phyloP scores from a whole-genome alignment of 1,139 yeast species.

The Candida dubliniensis region DNA sequence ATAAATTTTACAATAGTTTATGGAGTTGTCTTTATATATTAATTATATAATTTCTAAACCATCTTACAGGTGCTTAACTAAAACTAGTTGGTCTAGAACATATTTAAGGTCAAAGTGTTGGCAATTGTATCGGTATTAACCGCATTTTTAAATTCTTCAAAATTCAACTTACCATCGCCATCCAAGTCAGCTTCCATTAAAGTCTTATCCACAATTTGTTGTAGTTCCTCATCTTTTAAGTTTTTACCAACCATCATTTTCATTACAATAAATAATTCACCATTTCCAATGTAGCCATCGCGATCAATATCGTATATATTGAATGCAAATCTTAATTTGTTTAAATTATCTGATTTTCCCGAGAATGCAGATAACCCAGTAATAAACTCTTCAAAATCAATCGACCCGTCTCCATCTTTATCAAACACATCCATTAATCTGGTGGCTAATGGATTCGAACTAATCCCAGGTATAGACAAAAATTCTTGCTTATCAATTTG shows the following conservation, averaged over 20 bases:
- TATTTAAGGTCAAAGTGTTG: constrained; percentile 53
- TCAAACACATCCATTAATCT: constrained; percentile 94
- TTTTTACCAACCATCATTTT: constrained; percentile 98
- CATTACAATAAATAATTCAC: constrained; percentile 87
- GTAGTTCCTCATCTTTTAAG: constrained; percentile 81
- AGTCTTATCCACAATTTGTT: constrained; percentile 93
- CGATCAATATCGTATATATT: constrained; percentile 93
- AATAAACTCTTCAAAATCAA: constrained; percentile 94
- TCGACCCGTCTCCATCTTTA: constrained; percentile 87
- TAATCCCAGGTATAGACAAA: constrained; percentile 88
- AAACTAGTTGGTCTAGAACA: constrained; percentile 24
- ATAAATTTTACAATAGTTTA: too few relatives aligned
- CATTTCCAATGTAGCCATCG: constrained; percentile 93
- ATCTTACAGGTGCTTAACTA: too few relatives aligned
- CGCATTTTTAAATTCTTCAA: constrained; percentile 80
- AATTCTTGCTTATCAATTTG: constrained; percentile 90
- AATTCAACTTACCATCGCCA: constrained; percentile 85
- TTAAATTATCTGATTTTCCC: constrained; percentile 81
- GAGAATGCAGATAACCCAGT: constrained; percentile 88
- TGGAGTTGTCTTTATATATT: not conserved
- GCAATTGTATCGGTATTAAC: constrained; percentile 69
- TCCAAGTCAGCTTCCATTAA: constrained; percentile 93
- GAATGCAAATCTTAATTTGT: constrained; percentile 86
- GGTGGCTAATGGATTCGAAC: constrained; percentile 84
- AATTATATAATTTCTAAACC: too few relatives aligned